A percentile compares a stretch with the other conserved stretches of the same genome.
Evolutionary conservation across 1,284 basidiomycete genomes (phyloP).

Genomic region (Melampsora americana): DNA sequence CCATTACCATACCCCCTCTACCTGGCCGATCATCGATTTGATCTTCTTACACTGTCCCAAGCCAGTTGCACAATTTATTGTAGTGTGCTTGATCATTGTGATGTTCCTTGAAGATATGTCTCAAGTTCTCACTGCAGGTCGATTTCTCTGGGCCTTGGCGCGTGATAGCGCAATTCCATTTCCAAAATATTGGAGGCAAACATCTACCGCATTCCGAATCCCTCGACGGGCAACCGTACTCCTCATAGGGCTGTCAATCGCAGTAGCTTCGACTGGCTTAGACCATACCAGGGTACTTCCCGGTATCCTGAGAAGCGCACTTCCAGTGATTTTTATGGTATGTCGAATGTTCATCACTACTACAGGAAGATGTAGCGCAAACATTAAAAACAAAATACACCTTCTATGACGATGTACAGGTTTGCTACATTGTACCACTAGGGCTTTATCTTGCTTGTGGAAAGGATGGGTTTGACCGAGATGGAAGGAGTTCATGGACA

Average conservation of each 20-base stretch:
- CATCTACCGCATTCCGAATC: slow-evolving; percentile 4
- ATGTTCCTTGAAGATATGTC: slow-evolving; percentile 20
- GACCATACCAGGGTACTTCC: background rate
- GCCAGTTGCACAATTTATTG: slow-evolving; percentile 31
- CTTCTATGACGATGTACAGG: background rate
- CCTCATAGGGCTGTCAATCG: slow-evolving; percentile 3
- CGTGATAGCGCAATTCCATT: slow-evolving; percentile 34
- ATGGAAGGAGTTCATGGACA: slow-evolving; percentile 33
- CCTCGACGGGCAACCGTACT: slow-evolving; percentile 24
- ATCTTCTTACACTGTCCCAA: slow-evolving; percentile 35
- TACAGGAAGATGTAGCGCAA: background rate
- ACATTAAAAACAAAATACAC: no score
- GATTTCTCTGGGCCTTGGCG: slow-evolving; percentile 43
- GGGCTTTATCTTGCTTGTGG: slow-evolving; percentile 22
- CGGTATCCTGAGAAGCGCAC: background rate
- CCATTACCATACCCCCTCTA: background rate
- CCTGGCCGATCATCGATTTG: slow-evolving; percentile 21
- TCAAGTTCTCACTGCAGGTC: slow-evolving; percentile 30
- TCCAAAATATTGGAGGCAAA: slow-evolving; percentile 11
- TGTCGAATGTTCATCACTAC: background rate
- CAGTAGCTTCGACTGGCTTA: background rate
- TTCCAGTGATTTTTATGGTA: background rate
- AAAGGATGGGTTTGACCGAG: slow-evolving; percentile 23
- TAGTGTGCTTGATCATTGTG: slow-evolving; percentile 4
- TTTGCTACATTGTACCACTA: slow-evolving; percentile 29